A percentile compares a stretch with the other conserved stretches of the same genome.
Evolutionary conservation across 140 eudicot genomes (phyloP).

Genomic region (Erigeron philadelphicus): DNA sequence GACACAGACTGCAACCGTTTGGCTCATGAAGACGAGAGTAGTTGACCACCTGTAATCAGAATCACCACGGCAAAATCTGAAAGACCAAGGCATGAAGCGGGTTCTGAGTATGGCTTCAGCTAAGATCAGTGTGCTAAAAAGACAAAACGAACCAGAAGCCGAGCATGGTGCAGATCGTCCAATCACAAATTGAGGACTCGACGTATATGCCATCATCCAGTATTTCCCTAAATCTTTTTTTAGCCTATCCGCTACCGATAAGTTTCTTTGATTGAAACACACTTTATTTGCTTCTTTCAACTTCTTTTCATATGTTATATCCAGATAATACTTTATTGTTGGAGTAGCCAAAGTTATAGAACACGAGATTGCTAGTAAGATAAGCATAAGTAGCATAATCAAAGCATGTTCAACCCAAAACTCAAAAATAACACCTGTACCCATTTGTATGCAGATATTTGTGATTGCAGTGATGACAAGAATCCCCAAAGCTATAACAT

Average conservation of each 20-base stretch:
- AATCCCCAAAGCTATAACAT: constrained; percentile 60
- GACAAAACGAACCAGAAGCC: constrained; percentile 49
- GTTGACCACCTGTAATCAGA: constrained; percentile 61
- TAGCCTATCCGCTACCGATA: constrained; percentile 30
- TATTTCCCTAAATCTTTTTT: constrained; percentile 35
- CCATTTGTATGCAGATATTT: constrained; percentile 59
- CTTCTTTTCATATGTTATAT: constrained; percentile 42
- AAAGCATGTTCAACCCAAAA: constrained; percentile 37
- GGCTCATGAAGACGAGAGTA: constrained; percentile 37
- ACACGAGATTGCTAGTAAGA: constrained; percentile 40
- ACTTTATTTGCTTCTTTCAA: constrained; percentile 35
- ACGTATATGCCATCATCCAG: constrained; percentile 67
- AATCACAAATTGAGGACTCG: constrained; percentile 56
- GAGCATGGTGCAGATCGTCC: constrained; percentile 54
- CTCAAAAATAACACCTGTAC: constrained; percentile 62
- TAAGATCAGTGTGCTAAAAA: constrained; percentile 32
- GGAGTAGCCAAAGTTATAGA: constrained; percentile 51
- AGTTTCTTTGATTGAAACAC: constrained; percentile 22
- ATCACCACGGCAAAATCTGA: constrained; percentile 41
- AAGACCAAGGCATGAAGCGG: constrained; percentile 40
- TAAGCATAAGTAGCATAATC: constrained; percentile 41
- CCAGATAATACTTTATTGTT: constrained; percentile 39
- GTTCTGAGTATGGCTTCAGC: constrained; percentile 34
- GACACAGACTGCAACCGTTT: constrained; percentile 41
- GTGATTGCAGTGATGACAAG: constrained; percentile 57